Evolutionary conservation across 2,329 filamentous ascomycete genomes (phyloP).

Genomic region (Trichothecium sympodiale): DNA sequence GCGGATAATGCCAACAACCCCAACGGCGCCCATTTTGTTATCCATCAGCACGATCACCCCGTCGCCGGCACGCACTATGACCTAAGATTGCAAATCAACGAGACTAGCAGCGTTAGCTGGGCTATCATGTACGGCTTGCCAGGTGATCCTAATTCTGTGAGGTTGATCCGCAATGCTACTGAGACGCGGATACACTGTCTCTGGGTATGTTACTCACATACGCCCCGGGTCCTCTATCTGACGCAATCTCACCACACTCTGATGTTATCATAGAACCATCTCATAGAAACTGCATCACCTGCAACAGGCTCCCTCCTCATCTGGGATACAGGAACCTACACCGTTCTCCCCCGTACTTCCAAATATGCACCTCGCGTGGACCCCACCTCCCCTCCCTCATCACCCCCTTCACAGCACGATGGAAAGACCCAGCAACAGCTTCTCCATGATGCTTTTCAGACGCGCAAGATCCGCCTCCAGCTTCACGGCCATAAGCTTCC

Average conservation of each 20-base stretch:
- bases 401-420: slow-evolving; percentile 9
- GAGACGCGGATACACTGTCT: slow-evolving; percentile 52
- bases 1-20: slow-evolving; percentile 15
- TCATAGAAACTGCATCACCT: slow-evolving; percentile 45
- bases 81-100: slow-evolving; percentile 58
- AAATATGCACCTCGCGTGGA: slow-evolving; percentile 19
- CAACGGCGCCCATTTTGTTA: slow-evolving; percentile 47
- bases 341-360: slow-evolving; percentile 32
- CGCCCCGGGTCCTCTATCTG: no score
- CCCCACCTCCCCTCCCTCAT: slow-evolving; percentile 18
- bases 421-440: slow-evolving; percentile 30
- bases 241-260: no score
- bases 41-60: slow-evolving; percentile 66
- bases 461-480: slow-evolving; percentile 44
- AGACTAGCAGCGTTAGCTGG: slow-evolving; percentile 53
- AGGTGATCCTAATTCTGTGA: slow-evolving; percentile 42
- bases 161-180: slow-evolving; percentile 46
- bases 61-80: slow-evolving; percentile 60
- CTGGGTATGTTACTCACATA: slow-evolving; percentile 30
- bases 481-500: slow-evolving; percentile 44
- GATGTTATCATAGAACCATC: slow-evolving; percentile 36
- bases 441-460: slow-evolving; percentile 38
- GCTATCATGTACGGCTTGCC: slow-evolving; percentile 53
- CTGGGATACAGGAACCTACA: slow-evolving; percentile 52
- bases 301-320: slow-evolving; percentile 47